A percentile compares a stretch with the other conserved stretches of the same genome.
phyloP scores from a whole-genome alignment of 2,329 filamentous ascomycete genomes.

The Scedosporium minutisporum region DNA sequence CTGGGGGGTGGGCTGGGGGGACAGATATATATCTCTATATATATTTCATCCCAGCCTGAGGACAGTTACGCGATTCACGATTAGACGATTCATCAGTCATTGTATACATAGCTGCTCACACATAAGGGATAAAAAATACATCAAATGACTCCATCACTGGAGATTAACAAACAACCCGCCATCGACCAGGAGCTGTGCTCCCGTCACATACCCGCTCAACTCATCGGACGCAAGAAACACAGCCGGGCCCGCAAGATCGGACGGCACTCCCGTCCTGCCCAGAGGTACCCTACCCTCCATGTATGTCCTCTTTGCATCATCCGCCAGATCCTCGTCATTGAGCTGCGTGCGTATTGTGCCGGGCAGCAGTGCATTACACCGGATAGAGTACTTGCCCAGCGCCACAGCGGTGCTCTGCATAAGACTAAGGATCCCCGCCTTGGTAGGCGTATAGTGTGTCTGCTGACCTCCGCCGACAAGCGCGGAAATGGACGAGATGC shows the following conservation, averaged over 20 bases:
- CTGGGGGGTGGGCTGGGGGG: too few relatives aligned
- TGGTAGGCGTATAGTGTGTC: conserved; percentile 82
- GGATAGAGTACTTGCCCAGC: conserved; percentile 62
- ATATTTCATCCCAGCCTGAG: not conserved
- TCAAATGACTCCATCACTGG: conserved; percentile 45
- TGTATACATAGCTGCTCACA: not conserved
- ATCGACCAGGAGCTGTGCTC: conserved; percentile 76
- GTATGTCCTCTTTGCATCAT: conserved; percentile 61
- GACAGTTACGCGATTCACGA: not conserved
- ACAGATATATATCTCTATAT: too few relatives aligned
- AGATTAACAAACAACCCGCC: conserved; percentile 85
- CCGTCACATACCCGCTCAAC: conserved; percentile 72
- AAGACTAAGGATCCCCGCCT: conserved; percentile 68
- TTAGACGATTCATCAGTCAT: not conserved
- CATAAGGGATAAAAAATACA: not conserved
- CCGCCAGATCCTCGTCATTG: conserved; percentile 72
- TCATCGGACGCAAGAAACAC: conserved; percentile 75
- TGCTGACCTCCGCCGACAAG: conserved; percentile 71
- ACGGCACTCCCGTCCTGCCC: conserved; percentile 60
- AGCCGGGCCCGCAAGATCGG: conserved; percentile 74
- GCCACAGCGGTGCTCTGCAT: conserved; percentile 80
- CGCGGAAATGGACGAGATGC: conserved; percentile 62
- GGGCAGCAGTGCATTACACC: conserved; percentile 76
- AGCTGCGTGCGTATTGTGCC: conserved; percentile 78
- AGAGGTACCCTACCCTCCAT: conserved; percentile 77